Base-by-base conservation (phyloP, 1,284 basidiomycete genomes). In the Heterobasidion parviporum region DNA sequence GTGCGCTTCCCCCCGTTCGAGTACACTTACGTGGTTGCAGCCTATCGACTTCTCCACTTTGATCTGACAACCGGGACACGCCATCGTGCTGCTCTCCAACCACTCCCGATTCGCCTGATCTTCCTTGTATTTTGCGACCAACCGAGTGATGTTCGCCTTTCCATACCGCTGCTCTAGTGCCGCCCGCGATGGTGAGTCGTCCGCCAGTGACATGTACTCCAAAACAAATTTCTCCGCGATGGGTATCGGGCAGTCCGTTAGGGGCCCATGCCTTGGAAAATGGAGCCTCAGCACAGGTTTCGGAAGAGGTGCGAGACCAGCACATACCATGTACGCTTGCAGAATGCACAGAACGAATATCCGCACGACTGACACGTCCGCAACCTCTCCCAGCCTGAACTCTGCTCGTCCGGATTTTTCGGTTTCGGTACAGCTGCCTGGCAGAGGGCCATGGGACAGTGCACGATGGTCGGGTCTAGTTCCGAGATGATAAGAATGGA, bases 311-410 rank as follows among this genome's bases (percentile, higher is more conserved):
- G n/a, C 20, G 32, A 10, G 8, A 12, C 14, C 10, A 36, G 41
- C 3, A 64, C 72, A 56, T 57, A 87, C 87, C 89, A 91, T 48
- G 85, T 83, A 50, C 81, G 78, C 61, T 77, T 80, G 65, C 89
- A 92, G 61, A 87, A 85, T 3, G 81, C 77, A 65, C 88, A 90
- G 65, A 90, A 89, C 1, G 81, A 81, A 67, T 81, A 89, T 10
- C 72, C 75, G 64, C 89, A 92, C 34, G 71, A 65, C 1, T 75
- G 65, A 61, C 90, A 92, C 43, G 79, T 82, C 53, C 89, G 79
- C 20, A 92, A 72, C 58, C 82, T 74, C 48, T 80, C 81, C 80
- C 85, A 90, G 12, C 79, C 80, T 3, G 81, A 76, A 16, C 78
- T 80, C 26, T 80, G 76, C 32, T 82, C 65, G 49, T 57, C 60